phyloP scores from a whole-genome alignment of 345 rosid species.

The Camelina neglecta region DNA sequence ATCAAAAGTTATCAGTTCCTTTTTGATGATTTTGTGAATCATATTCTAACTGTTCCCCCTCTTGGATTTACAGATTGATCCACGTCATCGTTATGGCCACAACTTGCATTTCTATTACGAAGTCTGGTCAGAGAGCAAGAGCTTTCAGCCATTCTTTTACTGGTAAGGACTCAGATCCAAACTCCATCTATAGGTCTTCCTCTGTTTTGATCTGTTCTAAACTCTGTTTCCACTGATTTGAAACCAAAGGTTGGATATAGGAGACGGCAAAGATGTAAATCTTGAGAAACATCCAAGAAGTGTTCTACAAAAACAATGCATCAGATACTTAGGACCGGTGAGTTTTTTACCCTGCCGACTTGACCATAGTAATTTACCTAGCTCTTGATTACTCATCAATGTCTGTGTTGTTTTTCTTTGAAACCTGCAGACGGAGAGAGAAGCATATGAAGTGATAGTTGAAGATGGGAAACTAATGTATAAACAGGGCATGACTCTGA shows the following conservation, averaged over 20 bases:
- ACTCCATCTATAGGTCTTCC: not conserved
- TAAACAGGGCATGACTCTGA: constrained; percentile 49
- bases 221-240: constrained; percentile 29
- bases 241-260: constrained; percentile 72
- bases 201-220: constrained; percentile 9
- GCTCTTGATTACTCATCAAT: not conserved
- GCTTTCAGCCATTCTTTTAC: constrained; percentile 76
- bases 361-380: not conserved
- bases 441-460: constrained; percentile 62
- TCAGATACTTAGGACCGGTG: constrained; percentile 73
- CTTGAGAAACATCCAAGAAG: constrained; percentile 52
- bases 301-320: constrained; percentile 63
- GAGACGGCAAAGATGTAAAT: constrained; percentile 76
- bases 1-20: constrained; percentile 2
- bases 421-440: constrained; percentile 66
- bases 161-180: constrained; percentile 47
- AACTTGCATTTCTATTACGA: constrained; percentile 83
- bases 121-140: constrained; percentile 65
- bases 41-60: not conserved
- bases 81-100: constrained; percentile 93
- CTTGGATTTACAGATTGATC: constrained; percentile 66
- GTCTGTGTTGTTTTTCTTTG: not conserved
- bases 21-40: not conserved
- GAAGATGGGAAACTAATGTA: constrained; percentile 65
- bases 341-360: constrained; percentile 14